Evolutionary conservation across 768 basidiomycete species (phyloP), one percentile per base, ranked within the genome.

Genomic region (Exidia glandulosa): DNA sequence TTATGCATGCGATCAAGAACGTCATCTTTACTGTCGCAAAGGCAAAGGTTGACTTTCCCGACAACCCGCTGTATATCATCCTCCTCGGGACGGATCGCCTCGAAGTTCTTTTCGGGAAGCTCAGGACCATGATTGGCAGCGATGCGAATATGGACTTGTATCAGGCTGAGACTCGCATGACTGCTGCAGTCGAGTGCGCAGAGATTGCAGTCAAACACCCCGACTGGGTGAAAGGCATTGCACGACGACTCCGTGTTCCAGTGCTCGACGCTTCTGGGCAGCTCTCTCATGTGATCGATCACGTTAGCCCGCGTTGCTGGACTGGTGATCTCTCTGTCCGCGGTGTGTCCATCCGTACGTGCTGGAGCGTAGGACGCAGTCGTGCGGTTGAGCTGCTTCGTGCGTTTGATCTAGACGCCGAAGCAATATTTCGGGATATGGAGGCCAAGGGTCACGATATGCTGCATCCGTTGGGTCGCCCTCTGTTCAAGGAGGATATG

Each of bases 1-100:
- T 75, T 37, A 67, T 70, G 66, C 60, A 72, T 2, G 73, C 73
- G 71, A 67, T 76, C 57, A 77, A 75, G 64, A 76, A 76, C 59
- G 66, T 61, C 0, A 73, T 62, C 48, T 76, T 75, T 54, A 75
- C 74, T 57, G 67, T 76, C 25, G 74, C 70, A 0, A 77, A 76
- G 58, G 61, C 68, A 16, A 73, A 76, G 48, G 61, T 70, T 3
- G 69, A 76, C 57, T 54, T 68, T 57, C 71, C 72, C 0, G 59
- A 71, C 52, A 63, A 65, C 0, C 32, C 65, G 34, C 74, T 77
- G 56, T 76, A 61, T 56, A 33, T 76, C 2, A 72, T 73, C 9
- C 66, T 75, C 0, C 60, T 76, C 2, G 75, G 76, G 23, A 76
- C 74, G 0, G 72, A 77, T 61, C 65, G 71, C 0, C 66, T 75